Evolutionary conservation across 2,329 filamentous ascomycete species (phyloP), one percentile per base, ranked within the genome.

Genomic region (Ophiognomonia clavigignenti-juglandacearum): DNA sequence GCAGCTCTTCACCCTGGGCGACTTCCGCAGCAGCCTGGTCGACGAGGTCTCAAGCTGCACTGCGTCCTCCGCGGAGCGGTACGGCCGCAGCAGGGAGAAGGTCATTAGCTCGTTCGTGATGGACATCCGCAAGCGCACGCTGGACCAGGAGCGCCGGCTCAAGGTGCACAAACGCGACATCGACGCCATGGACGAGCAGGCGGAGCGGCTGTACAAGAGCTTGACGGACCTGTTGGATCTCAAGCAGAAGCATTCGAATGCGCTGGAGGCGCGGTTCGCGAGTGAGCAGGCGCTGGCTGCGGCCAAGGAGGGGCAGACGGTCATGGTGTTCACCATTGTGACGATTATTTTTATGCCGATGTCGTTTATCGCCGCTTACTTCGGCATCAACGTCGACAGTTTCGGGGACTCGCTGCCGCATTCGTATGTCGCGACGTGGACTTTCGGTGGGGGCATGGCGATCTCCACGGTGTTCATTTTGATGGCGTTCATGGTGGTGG

Each of bases 201-300:
- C 81, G 0, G 70, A 75, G 48, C 71, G 74, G 19, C 77, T 83
- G 51, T 83, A 83, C 57, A 65, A 72, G 36, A 76, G 72, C 47
- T 73, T 85, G 37, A 81, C 76, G 0, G 76, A 84, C 54, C 64
- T 85, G 5, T 73, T 86, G 0, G 82, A 85, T 53, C 70, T 85
- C 1, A 86, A 86, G 56, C 82, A 86, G 56, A 85, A 85, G 60
- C 80, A 85, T 48, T 80, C 80, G 53, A 85, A 85, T 61, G 80
- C 79, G 0, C 76, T 83, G 39, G 82, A 85, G 58, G 82, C 81
- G 1, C 74, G 80, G 3, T 83, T 77, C 43, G 73, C 76, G 0
- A 68, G 75, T 16, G 77, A 83, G 41, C 80, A 83, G 59, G 81
- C 82, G 0, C 72, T 77, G 3, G 75, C 77, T 1, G 82, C 81